Conservation (phyloP, 1,284 basidiomycete species). For the Dichomitus squalens region DNA sequence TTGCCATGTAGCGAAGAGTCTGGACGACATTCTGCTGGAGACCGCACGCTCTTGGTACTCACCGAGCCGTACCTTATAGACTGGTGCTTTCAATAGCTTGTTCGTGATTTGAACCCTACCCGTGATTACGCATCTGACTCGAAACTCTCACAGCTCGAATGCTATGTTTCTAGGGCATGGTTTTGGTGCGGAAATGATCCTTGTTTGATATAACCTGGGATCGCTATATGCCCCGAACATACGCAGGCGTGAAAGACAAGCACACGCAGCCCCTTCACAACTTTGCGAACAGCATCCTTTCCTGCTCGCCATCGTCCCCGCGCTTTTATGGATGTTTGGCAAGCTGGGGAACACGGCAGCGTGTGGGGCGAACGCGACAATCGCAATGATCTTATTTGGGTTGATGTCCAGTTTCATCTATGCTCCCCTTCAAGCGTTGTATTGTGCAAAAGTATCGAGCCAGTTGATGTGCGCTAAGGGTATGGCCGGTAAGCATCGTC, state of each 20-base stretch:
- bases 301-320: conserved; percentile 13
- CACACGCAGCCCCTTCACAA: conserved; percentile 15
- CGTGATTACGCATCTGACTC: too few species aligned
- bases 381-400: conserved; percentile 13
- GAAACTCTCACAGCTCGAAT: too few species aligned
- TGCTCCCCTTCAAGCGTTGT: conserved; percentile 14
- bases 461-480: conserved; percentile 11
- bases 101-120: too few species aligned
- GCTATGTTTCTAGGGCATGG: too few species aligned
- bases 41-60: background rate
- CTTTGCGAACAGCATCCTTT: conserved; percentile 17
- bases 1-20: too few species aligned
- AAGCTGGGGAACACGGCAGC: conserved; percentile 4
- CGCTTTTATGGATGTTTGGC: conserved; percentile 7
- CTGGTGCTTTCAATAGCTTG: background rate
- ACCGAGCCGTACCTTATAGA: background rate
- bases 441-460: conserved; percentile 13
- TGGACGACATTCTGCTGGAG: background rate
- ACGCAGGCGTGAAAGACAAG: conserved; percentile 6
- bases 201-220: too few species aligned
- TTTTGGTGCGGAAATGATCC: too few species aligned
- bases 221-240: too few species aligned
- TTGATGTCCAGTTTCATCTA: conserved; percentile 12
- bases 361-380: conserved; percentile 12
- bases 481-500: conserved; percentile 8